Base-by-base conservation (phyloP, 768 basidiomycete species). In the Mycena haematopus region DNA sequence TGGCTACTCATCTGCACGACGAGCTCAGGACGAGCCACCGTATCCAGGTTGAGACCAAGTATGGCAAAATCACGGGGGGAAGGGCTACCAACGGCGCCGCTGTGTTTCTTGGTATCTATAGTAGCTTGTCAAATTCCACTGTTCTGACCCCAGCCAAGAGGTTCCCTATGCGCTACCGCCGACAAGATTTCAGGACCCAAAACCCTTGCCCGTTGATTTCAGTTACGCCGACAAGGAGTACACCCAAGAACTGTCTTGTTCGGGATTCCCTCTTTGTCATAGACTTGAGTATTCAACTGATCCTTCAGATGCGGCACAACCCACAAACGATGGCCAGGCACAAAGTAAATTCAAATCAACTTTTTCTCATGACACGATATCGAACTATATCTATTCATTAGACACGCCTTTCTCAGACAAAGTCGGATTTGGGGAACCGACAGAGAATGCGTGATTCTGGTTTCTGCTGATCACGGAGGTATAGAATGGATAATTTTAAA, bases 131-230 rank as follows among this genome's bases (percentile, higher is more conserved):
- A 21, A 31, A 6, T 11, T 13, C 8, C 19, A 29, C 6, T 38
- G 6, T n/a, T 29, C 40, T 44, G 15, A 54, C 38, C 19, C 19
- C 33, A 25, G 50, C 15, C 47, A 35, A 92, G 90, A 93, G 76
- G 77, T 93, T 55, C 89, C 90, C 6, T 93, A 89, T 70, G 90
- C 87, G 2, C 72, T 89, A 17, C 84, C 88, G 29, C 88, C 89
- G 0, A 73, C 70, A 15, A 80, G 90, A 25, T 92, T 91, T 67
- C 75, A 85, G 52, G 86, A 92, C 68, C 86, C 90, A 4, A 68
- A 79, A 25, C 77, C 84, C 0, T 74, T 92, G 5, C 86, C 90
- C 2, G 53, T 75, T 3, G 74, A 75, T 46, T 86, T 83, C 70
- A 77, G 73, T 17, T 93, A 92, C 61, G 81, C 84, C 46, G 72